A percentile compares a stretch with the other conserved stretches of the same genome.
These are phyloP conservation scores for Penicillium manginii DNA, from an alignment of 495 filamentous ascomycete species.

Conservation along the genomic window DNA sequence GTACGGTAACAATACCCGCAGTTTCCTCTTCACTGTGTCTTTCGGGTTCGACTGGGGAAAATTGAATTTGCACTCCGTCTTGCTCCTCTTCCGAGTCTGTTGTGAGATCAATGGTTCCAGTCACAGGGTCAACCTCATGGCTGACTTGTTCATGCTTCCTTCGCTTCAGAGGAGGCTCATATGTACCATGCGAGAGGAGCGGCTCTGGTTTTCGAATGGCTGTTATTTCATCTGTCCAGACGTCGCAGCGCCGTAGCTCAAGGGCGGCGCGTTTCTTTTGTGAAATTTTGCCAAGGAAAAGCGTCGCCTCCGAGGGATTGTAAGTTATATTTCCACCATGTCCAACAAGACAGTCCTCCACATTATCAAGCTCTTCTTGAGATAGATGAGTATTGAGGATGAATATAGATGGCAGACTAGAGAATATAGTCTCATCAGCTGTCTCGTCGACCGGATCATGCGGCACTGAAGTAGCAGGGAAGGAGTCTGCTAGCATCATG, in stretches of 20 bases:
- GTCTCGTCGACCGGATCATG: not conserved
- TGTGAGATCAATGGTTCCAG: constrained; percentile 33
- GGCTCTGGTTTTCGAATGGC: not conserved
- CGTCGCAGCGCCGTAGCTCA: constrained; percentile 70
- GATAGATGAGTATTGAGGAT: constrained; percentile 73
- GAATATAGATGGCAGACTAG: constrained; percentile 63
- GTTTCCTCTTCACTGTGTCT: constrained; percentile 3
- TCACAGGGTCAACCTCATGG: not conserved
- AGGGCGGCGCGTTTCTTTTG: constrained; percentile 72
- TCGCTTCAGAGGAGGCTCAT: constrained; percentile 31
- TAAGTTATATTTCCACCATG: constrained; percentile 65
- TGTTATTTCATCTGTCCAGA: constrained; percentile 60
- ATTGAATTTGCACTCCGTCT: constrained; percentile 18
- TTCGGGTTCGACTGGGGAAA: constrained; percentile 12
- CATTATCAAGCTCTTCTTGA: constrained; percentile 58
- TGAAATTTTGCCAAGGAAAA: constrained; percentile 73
- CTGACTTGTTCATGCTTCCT: constrained; percentile 12
- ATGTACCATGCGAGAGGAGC: not conserved
- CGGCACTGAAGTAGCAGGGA: constrained; percentile 2
- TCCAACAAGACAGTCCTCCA: constrained; percentile 64
- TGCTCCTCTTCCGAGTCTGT: constrained; percentile 39
- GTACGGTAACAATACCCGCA: constrained; percentile 59
- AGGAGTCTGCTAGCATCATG: not conserved
- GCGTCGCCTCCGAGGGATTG: constrained; percentile 68
- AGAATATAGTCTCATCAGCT: constrained; percentile 19